These are phyloP conservation scores for Grigorovia transvaalensis DNA, from an alignment of 805 yeast species.

Conservation along the genomic window DNA sequence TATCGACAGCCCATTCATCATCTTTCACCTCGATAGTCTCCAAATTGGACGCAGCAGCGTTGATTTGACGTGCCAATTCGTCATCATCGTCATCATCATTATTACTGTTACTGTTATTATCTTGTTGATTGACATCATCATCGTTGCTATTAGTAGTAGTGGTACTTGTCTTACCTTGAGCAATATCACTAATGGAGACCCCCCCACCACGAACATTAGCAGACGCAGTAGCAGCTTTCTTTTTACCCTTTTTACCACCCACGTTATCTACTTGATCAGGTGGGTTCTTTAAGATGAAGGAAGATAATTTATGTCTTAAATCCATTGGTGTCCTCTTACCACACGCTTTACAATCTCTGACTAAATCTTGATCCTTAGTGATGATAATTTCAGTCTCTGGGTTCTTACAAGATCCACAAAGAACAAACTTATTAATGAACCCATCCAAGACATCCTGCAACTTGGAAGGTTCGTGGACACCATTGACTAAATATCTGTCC, in stretches of 20 bases:
- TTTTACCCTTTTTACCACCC: slow-evolving; percentile 41
- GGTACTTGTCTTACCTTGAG: slow-evolving; percentile 36
- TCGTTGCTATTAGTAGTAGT: too few relatives aligned
- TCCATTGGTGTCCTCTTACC: slow-evolving; percentile 82
- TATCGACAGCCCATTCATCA: slow-evolving; percentile 96
- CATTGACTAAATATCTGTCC: slow-evolving; percentile 88
- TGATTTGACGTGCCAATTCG: slow-evolving; percentile 64
- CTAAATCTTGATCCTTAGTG: slow-evolving; percentile 54
- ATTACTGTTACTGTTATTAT: slow-evolving; percentile 13
- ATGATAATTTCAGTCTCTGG: slow-evolving; percentile 92
- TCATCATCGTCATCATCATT: slow-evolving; percentile 57
- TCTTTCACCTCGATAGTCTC: slow-evolving; percentile 61
- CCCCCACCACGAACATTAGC: slow-evolving; percentile 88
- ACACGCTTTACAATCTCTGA: slow-evolving; percentile 96
- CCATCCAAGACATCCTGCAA: slow-evolving; percentile 92
- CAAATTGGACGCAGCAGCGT: slow-evolving; percentile 71
- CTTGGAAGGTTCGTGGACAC: slow-evolving; percentile 82
- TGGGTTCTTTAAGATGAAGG: slow-evolving; percentile 85
- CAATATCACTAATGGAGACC: slow-evolving; percentile 68
- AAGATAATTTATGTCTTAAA: slow-evolving; percentile 74
- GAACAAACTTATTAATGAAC: slow-evolving; percentile 82
- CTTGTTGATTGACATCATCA: slow-evolving; percentile 27
- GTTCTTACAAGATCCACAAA: slow-evolving; percentile 90
- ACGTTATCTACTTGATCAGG: slow-evolving; percentile 46
- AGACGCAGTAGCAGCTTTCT: slow-evolving; percentile 78